Conservation (phyloP, 192 early-diverging fungal genomes). For the Coemansia sp. region DNA sequence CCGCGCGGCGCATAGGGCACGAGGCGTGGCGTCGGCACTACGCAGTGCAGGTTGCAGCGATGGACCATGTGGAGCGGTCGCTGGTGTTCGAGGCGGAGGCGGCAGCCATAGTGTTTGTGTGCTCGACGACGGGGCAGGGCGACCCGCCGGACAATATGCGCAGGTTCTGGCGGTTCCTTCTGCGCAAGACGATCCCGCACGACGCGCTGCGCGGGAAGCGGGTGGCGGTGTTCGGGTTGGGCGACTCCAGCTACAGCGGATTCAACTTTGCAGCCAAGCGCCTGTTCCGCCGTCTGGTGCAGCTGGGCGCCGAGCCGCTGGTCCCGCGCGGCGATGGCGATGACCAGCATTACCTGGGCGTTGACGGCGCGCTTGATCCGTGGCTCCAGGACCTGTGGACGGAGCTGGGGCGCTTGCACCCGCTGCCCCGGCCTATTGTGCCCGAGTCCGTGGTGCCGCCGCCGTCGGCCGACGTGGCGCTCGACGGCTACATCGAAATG, state of each 20-base stretch:
- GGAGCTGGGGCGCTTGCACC: slow-evolving; percentile 60
- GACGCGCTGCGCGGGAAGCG: slow-evolving; percentile 65
- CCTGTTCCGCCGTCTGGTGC: slow-evolving; percentile 77
- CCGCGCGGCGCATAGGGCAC: slow-evolving; percentile 77
- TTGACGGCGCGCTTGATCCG: slow-evolving; percentile 86
- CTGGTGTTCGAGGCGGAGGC: background rate
- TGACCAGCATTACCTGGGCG: slow-evolving; percentile 93
- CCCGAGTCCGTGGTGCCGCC: slow-evolving; percentile 20
- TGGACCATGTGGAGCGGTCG: slow-evolving; percentile 78
- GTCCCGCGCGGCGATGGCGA: slow-evolving; percentile 83
- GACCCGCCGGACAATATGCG: slow-evolving; percentile 92
- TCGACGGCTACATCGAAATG: background rate
- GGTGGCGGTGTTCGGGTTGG: slow-evolving; percentile 92
- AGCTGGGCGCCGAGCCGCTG: slow-evolving; percentile 80
- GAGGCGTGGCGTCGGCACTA: slow-evolving; percentile 81
- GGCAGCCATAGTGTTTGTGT: slow-evolving; percentile 68
- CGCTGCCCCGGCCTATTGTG: slow-evolving; percentile 54
- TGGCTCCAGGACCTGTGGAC: slow-evolving; percentile 84
- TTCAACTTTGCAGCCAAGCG: slow-evolving; percentile 96
- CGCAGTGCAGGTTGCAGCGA: slow-evolving; percentile 59
- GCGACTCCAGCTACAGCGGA: slow-evolving; percentile 91
- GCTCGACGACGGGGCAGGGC: slow-evolving; percentile 94
- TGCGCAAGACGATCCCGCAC: slow-evolving; percentile 74
- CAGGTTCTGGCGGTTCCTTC: slow-evolving; percentile 88
- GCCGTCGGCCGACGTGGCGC: slow-evolving; percentile 18